Conservation (phyloP, 306 rosid genomes). For the Sesbania bispinosa region DNA sequence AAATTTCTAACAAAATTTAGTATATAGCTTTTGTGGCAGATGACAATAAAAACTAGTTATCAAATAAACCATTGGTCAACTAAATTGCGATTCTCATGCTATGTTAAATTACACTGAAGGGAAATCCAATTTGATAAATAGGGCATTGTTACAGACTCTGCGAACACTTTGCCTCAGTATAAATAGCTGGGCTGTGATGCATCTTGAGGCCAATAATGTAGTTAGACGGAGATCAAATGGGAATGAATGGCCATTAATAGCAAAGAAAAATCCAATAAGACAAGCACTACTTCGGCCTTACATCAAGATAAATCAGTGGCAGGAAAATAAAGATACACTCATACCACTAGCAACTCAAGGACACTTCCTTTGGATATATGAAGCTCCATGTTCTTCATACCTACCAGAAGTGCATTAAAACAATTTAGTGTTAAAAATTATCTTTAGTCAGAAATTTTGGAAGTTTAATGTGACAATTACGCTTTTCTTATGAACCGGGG, state of each 20-base stretch:
- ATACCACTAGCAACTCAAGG: slow-evolving; percentile 41
- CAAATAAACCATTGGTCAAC: not conserved
- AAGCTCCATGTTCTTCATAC: slow-evolving; percentile 99
- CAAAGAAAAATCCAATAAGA: not conserved
- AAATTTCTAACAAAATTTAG: too few species aligned
- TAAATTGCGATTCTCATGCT: not conserved
- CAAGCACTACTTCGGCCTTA: slow-evolving; percentile 3
- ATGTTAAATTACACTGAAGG: not conserved
- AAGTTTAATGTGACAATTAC: not conserved
- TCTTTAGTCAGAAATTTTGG: not conserved
- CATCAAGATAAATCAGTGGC: slow-evolving; percentile 5
- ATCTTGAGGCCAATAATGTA: not conserved
- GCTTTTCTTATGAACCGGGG: not conserved
- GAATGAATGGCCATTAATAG: not conserved
- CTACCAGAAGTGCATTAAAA: slow-evolving; percentile 37
- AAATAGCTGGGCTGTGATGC: slow-evolving; percentile 10
- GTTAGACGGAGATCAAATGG: slow-evolving; percentile 18
- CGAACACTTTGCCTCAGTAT: slow-evolving; percentile 19
- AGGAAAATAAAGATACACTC: slow-evolving; percentile 22
- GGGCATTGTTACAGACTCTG: slow-evolving; percentile 9
- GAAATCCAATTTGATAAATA: not conserved
- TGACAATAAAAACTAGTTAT: not conserved
- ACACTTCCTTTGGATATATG: slow-evolving; percentile 92
- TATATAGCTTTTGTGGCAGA: not conserved
- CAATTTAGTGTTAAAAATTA: not conserved